Evolutionary conservation across 176 grass and related monocot genomes (phyloP).

Genomic region (Panicum miliaceum): DNA sequence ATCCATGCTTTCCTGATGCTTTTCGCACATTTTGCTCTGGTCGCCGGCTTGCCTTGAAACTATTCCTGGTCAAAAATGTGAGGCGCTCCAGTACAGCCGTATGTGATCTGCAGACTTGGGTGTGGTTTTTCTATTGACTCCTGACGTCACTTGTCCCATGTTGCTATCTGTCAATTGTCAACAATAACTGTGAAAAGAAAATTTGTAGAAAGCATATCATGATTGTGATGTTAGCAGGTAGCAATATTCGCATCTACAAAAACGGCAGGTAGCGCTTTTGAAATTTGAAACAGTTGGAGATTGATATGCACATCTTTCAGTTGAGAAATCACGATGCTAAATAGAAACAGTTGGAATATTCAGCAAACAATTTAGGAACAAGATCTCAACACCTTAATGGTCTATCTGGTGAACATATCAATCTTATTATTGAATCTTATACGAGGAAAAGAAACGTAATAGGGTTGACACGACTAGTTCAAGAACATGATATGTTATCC

Average conservation of each 20-base stretch:
- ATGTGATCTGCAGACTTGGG: not conserved
- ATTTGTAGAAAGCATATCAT: not conserved
- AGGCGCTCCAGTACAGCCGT: not conserved
- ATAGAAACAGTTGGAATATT: not conserved
- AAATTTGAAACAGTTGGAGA: not conserved
- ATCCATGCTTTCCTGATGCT: constrained; percentile 21
- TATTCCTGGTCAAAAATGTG: constrained; percentile 22
- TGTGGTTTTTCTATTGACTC: not conserved
- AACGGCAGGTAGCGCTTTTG: not conserved
- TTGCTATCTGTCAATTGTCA: constrained; percentile 8
- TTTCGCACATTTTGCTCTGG: not conserved
- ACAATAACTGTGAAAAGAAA: constrained; percentile 14
- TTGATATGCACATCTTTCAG: not conserved
- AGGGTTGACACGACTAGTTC: not conserved
- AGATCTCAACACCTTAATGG: not conserved
- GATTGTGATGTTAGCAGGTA: not conserved
- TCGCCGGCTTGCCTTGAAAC: not conserved
- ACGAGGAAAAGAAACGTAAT: not conserved
- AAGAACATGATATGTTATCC: too few relatives aligned
- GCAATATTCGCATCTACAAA: not conserved
- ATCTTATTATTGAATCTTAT: not conserved
- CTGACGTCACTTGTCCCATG: not conserved
- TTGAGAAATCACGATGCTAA: too few relatives aligned
- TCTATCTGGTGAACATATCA: not conserved
- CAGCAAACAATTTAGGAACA: not conserved